Conservation (phyloP, 176 grass and related monocot genomes). For the Phragmites australis region DNA sequence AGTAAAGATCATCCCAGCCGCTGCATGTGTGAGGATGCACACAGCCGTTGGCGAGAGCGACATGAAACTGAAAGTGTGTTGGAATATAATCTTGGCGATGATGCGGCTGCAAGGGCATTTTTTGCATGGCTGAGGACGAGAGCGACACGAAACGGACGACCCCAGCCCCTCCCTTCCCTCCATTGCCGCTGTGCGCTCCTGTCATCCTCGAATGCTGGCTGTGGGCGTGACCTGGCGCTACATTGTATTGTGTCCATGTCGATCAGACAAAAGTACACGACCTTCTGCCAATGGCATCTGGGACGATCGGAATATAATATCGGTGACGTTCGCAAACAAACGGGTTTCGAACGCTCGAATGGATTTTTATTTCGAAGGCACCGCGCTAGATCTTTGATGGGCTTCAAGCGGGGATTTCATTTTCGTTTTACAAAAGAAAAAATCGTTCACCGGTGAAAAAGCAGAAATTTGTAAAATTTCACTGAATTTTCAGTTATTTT, state of each 20-base stretch:
- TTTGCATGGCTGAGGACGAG: not conserved
- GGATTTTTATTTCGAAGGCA: not conserved
- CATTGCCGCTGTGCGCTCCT: no score
- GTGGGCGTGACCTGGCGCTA: not conserved
- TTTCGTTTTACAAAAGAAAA: no score
- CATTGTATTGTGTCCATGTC: not conserved
- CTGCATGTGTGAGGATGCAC: not conserved
- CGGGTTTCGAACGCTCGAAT: not conserved
- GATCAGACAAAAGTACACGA: no score
- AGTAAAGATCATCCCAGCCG: no score
- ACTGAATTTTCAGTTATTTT: no score
- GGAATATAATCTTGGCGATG: slow-evolving; percentile 23
- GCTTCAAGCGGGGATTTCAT: no score
- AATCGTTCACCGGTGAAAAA: no score
- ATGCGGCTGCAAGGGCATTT: not conserved
- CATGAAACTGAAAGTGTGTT: not conserved
- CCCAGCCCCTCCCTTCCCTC: no score
- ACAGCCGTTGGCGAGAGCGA: no score
- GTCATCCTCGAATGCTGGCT: not conserved
- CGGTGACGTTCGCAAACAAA: slow-evolving; percentile 8
- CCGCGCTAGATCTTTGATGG: no score
- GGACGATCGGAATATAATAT: slow-evolving; percentile 37
- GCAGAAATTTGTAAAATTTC: no score
- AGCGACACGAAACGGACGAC: slow-evolving; percentile 16
- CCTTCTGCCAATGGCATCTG: not conserved